Evolutionary conservation across 805 yeast species (phyloP).

Genomic region (Myxozyma melibiosi): DNA sequence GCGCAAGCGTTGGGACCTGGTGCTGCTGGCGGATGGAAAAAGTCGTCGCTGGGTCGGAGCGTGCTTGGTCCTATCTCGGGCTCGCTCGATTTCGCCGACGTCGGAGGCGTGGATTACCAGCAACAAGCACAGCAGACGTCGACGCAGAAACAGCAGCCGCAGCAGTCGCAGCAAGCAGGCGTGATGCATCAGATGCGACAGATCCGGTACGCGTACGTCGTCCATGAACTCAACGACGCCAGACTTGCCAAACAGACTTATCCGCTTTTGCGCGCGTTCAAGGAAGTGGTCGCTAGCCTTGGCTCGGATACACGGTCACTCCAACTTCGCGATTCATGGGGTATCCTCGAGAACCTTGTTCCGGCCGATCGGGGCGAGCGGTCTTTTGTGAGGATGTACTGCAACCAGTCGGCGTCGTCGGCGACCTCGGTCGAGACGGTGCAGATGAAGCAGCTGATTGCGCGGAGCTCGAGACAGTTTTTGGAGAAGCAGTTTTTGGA

Average conservation of each 20-base stretch:
- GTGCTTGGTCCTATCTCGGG: constrained; percentile 43
- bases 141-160: constrained; percentile 1
- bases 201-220: constrained; percentile 67
- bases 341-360: constrained; percentile 57
- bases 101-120: constrained; percentile 28
- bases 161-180: constrained; percentile 19
- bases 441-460: constrained; percentile 48
- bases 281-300: constrained; percentile 52
- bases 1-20: not conserved
- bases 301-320: constrained; percentile 65
- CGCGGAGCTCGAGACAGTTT: constrained; percentile 57
- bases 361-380: constrained; percentile 38
- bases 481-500: constrained; percentile 78
- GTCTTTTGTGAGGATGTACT: constrained; percentile 42
- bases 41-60: constrained; percentile 40
- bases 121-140: constrained; percentile 4
- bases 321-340: constrained; percentile 76
- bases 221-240: constrained; percentile 69
- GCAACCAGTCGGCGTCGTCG: constrained; percentile 36
- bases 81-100: constrained; percentile 38
- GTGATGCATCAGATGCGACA: constrained; percentile 25
- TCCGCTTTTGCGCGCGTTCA: constrained; percentile 62
- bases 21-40: constrained; percentile 40
- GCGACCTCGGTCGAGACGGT: constrained; percentile 42
- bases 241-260: constrained; percentile 47